Base-by-base conservation (phyloP, 176 grass and related monocot species). In the Pontederia paniculata region DNA sequence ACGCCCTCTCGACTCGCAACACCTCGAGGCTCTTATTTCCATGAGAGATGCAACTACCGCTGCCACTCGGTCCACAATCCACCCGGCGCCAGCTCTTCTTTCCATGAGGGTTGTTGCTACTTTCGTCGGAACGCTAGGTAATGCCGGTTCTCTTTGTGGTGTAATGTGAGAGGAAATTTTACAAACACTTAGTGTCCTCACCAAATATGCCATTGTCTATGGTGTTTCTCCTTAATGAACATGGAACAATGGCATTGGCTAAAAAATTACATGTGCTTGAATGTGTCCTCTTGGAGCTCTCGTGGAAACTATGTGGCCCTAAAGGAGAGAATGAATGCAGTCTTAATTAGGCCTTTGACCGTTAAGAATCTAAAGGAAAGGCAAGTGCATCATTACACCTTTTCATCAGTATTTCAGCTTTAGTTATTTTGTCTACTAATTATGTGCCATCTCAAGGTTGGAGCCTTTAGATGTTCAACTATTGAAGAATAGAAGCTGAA, bases 401-500 rank as follows among this genome's bases (percentile, higher is more conserved):
- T 68, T 63, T 53, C 69, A 61, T 64, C 71, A 61, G 43, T 52
- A 59, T 9, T 42, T 42, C 15, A 47, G 16, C 4, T 2, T 47
- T 63, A 63, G 45, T 44, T 22, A 9, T 41, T 59, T 48, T 48
- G 18, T 13, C 15, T 13, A 13, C 43, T 56, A 12, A 62, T 66
- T 21, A 46, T 60, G 21, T 81, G 62, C 74, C 58, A 63, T 68
- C 73, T 73, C 77, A 89, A 81, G 72, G 71, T 67, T 78, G 81
- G 69, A 62, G 17, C 84, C 74, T 62, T 84, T 57, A 81, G 50
- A 65, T 83, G 85, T 84, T 86, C 93, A 59, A 98, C 93, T 46
- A 88, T 80, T 60, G 93, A 98, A 84, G 93, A 98, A 82, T 98
- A 19, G 83, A 98, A 65, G 83, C 78, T 17, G 86, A 98, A 65